Evolutionary conservation across 2,329 filamentous ascomycete genomes (phyloP), one percentile per base, ranked within the genome.

Genomic region (Cladobotryum protrusum): DNA sequence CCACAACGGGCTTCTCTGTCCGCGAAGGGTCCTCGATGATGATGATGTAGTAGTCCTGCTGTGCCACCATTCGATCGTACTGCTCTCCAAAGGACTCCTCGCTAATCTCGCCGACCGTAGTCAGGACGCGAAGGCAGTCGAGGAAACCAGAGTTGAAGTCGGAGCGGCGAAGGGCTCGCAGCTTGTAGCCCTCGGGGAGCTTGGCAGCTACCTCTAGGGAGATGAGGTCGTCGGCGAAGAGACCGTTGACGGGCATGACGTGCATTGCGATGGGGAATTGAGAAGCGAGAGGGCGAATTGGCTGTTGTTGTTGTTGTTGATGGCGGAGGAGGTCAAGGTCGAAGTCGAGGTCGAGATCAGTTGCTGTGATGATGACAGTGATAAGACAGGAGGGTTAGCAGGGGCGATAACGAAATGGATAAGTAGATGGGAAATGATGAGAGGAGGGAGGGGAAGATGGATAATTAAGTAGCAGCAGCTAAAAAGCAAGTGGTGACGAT

Each of bases 121-220:
- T 97, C 61, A 99, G 76, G 35, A 96, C 90, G 42, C 89, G 83
- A 56, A 99, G 76, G 53, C 93, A 92, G 64, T 96, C 89, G 59
- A 99, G 83, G 69, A 96, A 96, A 55, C 90, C 90, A 33, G 77
- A 78, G 50, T 79, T 73, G 71, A 85, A 96, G 72, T 99, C 93
- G 60, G 77, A 78, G 59, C 81, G 81, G 60, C 85, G 82, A 45
- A 97, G 77, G 0, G 92, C 83, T 20, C 93, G 89, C 63, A 95
- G 80, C 24, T 76, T 81, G 76, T 97, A 97, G 61, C 86, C 85
- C 59, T 84, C 74, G 40, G 93, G 92, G 0, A 97, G 83, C 15
- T 76, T 77, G 37, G 83, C 74, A 53, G 82, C 72, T 59, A 96
- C 87, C 48, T 80, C 74, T 17, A 87, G 81, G 19, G 89, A 89